Conservation (phyloP, 345 rosid genomes). For the Isatis tinctoria region DNA sequence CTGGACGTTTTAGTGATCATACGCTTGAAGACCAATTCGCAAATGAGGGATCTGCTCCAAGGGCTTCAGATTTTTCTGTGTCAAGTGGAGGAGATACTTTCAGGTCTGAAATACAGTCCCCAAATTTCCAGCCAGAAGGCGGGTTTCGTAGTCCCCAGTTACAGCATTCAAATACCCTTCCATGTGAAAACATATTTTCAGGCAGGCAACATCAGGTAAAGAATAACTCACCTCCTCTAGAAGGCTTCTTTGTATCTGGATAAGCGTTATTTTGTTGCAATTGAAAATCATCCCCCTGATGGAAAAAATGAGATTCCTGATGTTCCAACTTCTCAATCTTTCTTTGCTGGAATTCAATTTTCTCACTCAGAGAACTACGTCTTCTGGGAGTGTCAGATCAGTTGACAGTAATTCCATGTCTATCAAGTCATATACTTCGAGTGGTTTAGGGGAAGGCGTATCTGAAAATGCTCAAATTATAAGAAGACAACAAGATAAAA, state of each 20-base stretch:
- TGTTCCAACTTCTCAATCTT: slow-evolving; percentile 6
- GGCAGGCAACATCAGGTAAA: slow-evolving; percentile 37
- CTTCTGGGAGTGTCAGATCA: slow-evolving; percentile 69
- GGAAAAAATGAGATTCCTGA: background rate
- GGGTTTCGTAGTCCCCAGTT: slow-evolving; percentile 59
- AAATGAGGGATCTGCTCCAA: slow-evolving; percentile 77
- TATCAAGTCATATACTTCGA: slow-evolving; percentile 54
- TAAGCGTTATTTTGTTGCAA: background rate
- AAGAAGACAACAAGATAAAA: slow-evolving; percentile 36
- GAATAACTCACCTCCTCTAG: background rate
- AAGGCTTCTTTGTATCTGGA: slow-evolving; percentile 11
- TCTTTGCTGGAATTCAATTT: slow-evolving; percentile 28
- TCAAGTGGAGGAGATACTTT: slow-evolving; percentile 78
- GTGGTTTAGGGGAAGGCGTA: slow-evolving; percentile 43
- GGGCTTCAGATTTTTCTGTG: slow-evolving; percentile 76
- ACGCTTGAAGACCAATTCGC: slow-evolving; percentile 72
- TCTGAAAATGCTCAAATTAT: slow-evolving; percentile 45
- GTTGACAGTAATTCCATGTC: slow-evolving; percentile 59
- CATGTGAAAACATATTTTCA: slow-evolving; percentile 42
- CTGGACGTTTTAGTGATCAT: slow-evolving; percentile 61
- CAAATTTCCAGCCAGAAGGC: slow-evolving; percentile 58
- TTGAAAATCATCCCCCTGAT: background rate
- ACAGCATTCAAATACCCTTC: slow-evolving; percentile 44
- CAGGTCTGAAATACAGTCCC: slow-evolving; percentile 64
- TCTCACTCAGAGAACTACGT: slow-evolving; percentile 60